Percentiles rank a stretch among this genome's conserved stretches.
phyloP scores from a whole-genome alignment of 352 stramenopile genomes.

The Phytophthora sansomeana region DNA sequence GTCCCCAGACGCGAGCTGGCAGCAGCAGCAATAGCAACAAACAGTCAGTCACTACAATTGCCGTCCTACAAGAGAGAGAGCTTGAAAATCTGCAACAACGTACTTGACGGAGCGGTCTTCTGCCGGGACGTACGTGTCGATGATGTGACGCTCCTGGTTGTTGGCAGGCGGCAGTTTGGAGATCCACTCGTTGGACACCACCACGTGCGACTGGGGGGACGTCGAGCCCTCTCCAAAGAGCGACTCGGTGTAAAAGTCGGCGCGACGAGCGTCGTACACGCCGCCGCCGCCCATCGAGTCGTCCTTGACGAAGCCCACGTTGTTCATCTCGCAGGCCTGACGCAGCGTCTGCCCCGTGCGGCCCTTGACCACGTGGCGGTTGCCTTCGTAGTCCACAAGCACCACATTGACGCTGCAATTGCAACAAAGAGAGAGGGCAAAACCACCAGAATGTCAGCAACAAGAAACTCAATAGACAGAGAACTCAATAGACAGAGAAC shows the following conservation, averaged over 20 bases:
- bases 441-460: constrained; percentile 24
- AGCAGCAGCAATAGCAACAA: constrained; percentile 2
- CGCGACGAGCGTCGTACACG: constrained; percentile 63
- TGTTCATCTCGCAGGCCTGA: constrained; percentile 85
- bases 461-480: background rate
- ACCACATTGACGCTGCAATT: constrained; percentile 77
- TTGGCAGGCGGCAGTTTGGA: constrained; percentile 76
- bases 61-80: too few species aligned
- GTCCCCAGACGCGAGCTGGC: constrained; percentile 83
- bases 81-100: constrained; percentile 20
- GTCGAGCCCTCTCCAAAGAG: constrained; percentile 88
- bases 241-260: constrained; percentile 88
- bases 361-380: constrained; percentile 86
- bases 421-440: constrained; percentile 8
- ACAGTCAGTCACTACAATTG: background rate
- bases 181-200: constrained; percentile 91
- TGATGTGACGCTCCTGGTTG: constrained; percentile 78
- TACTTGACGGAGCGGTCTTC: constrained; percentile 86
- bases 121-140: constrained; percentile 78
- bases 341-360: constrained; percentile 85
- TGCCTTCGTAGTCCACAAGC: constrained; percentile 89
- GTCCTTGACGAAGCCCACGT: constrained; percentile 81
- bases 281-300: constrained; percentile 87
- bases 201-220: constrained; percentile 88
- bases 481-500: too few species aligned